Evolutionary conservation across 2,329 filamentous ascomycete genomes (phyloP).

Genomic region (Colletotrichum lentis): DNA sequence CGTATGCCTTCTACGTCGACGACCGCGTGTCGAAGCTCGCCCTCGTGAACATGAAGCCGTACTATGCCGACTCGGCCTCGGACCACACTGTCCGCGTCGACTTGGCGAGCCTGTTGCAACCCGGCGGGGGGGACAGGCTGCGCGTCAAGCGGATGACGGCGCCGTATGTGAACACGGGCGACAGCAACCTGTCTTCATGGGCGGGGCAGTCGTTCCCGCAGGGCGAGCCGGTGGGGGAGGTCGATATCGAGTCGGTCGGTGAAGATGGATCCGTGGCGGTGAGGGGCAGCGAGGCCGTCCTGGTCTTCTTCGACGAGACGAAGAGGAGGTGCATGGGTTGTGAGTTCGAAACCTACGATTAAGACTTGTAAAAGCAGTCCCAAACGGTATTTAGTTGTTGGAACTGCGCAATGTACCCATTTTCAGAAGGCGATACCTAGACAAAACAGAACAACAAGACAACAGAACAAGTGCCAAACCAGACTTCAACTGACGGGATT

Average conservation of each 20-base stretch:
- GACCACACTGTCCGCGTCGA: constrained; percentile 14
- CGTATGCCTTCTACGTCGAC: constrained; percentile 17
- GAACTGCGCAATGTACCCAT: too few species aligned
- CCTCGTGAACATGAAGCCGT: constrained; percentile 23
- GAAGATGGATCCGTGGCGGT: background rate
- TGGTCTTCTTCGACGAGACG: constrained; percentile 16
- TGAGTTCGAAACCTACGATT: background rate
- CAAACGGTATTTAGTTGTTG: too few species aligned
- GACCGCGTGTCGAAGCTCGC: constrained; percentile 14
- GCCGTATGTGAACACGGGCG: constrained; percentile 22
- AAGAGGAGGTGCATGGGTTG: background rate
- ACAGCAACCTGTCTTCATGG: background rate
- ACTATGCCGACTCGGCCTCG: constrained; percentile 23
- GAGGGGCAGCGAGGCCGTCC: constrained; percentile 14
- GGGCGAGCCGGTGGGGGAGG: constrained; percentile 14
- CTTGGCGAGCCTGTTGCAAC: background rate
- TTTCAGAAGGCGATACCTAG: too few species aligned
- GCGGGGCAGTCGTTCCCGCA: constrained; percentile 21
- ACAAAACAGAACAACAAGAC: too few species aligned
- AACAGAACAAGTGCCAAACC: too few species aligned
- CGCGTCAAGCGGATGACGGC: constrained; percentile 27
- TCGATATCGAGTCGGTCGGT: background rate
- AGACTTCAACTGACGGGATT: too few species aligned
- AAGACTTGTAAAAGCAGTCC: too few species aligned
- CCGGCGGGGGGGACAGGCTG: background rate